Percentiles rank a stretch among this genome's conserved stretches.
phyloP scores from a whole-genome alignment of 768 basidiomycete species.

The Mycena galericulata region DNA sequence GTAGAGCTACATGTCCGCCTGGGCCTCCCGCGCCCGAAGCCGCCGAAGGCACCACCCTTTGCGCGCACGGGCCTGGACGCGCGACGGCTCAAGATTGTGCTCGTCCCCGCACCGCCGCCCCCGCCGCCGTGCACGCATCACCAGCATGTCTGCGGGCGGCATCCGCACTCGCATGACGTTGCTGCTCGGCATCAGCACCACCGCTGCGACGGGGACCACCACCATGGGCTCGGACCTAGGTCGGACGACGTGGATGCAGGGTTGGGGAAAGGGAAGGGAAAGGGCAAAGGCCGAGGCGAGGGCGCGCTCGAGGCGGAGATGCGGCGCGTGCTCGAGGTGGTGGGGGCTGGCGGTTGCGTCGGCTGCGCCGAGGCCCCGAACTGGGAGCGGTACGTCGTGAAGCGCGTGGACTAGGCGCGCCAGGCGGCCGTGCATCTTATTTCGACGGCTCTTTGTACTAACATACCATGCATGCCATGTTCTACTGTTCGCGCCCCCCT shows the following conservation, averaged over 20 bases:
- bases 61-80: conserved; percentile 62
- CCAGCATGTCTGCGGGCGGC: conserved; percentile 9
- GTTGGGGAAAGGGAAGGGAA: conserved; percentile 43
- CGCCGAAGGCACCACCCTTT: conserved; percentile 65
- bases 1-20: conserved; percentile 44
- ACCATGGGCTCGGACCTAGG: conserved; percentile 40
- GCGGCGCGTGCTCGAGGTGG: conserved; percentile 31
- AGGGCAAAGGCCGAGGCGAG: no score
- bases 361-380: conserved; percentile 61
- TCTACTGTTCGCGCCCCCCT: neutral
- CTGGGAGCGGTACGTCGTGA: conserved; percentile 75
- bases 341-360: conserved; percentile 20
- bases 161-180: conserved; percentile 4
- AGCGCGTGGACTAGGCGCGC: conserved; percentile 47
- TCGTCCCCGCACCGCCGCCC: conserved; percentile 55
- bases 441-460: neutral
- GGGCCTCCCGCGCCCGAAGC: conserved; percentile 55
- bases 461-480: neutral
- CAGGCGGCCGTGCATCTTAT: neutral
- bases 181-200: conserved; percentile 30
- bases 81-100: conserved; percentile 63
- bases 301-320: conserved; percentile 56
- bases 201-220: conserved; percentile 14
- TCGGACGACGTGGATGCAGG: conserved; percentile 39
- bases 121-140: conserved; percentile 20